These are phyloP conservation scores for Melampsora larici-populina DNA, from an alignment of 1,284 basidiomycete genomes.

Conservation along the genomic window DNA sequence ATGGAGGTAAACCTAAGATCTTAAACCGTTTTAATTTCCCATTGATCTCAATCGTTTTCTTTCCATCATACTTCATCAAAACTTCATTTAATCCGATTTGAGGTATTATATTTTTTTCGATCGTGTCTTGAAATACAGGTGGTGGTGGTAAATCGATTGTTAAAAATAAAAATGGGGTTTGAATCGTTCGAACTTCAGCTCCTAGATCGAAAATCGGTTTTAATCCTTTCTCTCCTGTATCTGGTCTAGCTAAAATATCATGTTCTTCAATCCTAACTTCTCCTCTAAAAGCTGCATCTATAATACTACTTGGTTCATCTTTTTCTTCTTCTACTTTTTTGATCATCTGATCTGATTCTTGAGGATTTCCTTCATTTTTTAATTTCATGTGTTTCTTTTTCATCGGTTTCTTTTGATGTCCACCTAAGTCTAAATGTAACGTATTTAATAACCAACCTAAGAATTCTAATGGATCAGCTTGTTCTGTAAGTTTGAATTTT, in stretches of 20 bases:
- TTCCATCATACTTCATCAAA: conserved; percentile 93
- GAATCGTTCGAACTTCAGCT: conserved; percentile 71
- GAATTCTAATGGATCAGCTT: conserved; percentile 95
- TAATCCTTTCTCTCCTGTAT: conserved; percentile 65
- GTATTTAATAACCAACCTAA: conserved; percentile 91
- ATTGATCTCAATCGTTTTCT: conserved; percentile 61
- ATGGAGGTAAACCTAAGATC: conserved; percentile 79
- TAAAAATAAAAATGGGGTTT: conserved; percentile 88
- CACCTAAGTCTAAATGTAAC: conserved; percentile 86
- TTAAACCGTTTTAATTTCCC: conserved; percentile 85
- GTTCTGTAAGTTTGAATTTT: conserved; percentile 84
- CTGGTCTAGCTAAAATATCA: conserved; percentile 70
- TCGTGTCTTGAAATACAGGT: conserved; percentile 88
- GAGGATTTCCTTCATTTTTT: not conserved
- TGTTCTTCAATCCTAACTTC: conserved; percentile 89
- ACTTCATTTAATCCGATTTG: conserved; percentile 89
- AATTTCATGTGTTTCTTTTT: too few species aligned
- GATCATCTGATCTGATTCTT: conserved; percentile 44
- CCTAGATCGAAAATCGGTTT: conserved; percentile 84
- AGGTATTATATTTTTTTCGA: conserved; percentile 97
- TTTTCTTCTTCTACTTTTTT: too few species aligned
- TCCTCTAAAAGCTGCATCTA: conserved; percentile 91
- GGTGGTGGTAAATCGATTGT: conserved; percentile 93
- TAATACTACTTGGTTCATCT: conserved; percentile 63
- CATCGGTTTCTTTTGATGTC: conserved; percentile 53